Base-by-base conservation (phyloP, 768 basidiomycete species). In the Termitomyces sp. region DNA sequence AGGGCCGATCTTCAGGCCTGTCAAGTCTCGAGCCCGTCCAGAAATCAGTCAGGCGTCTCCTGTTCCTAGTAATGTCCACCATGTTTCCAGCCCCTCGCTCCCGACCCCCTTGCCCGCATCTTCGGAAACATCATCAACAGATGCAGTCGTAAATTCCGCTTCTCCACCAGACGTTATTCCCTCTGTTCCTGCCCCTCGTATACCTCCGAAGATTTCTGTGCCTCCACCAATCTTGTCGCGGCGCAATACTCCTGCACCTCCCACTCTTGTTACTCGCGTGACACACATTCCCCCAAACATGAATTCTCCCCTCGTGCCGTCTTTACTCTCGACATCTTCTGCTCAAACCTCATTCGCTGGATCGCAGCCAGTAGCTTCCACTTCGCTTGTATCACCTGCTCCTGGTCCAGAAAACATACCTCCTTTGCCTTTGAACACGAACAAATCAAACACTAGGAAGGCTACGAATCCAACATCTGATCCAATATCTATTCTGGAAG, bases 1-100 rank as follows among this genome's bases (percentile, higher is more conserved):
- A 15, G 75, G 79, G 8, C 78, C 83, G 5, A 68, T 89, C 53
- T 91, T 91, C 62, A 80, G 78, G 64, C 88, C 88, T n/a, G 76
- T 87, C 14, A 86, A 83, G 65, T 70, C 80, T 9, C 76, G 86
- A 47, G 63, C 77, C 14, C 82, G 84, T 28, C 64, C 71, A 46
- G 60, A 62, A 46, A 66, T 67, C 60, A 69, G 66, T 56, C 74
- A 75, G 56, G 23, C 64, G 17, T 68, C 23, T 23, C 17, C 50
- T 50, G 26, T 70, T 37, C 30, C 42, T 19, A 43, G 11, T 33
- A 30, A 11, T 48, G 9, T 31, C 10, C 58, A 48, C 21, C 37
- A 41, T 46, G n/a, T 45, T 35, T 31, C 50, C 15, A 41, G 17
- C 38, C 23, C 53, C 45, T 56, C 51, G 5, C 15, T 57, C 1